phyloP scores from a whole-genome alignment of 2,329 filamentous ascomycete species.

The Myriosclerotinia scirpicola region DNA sequence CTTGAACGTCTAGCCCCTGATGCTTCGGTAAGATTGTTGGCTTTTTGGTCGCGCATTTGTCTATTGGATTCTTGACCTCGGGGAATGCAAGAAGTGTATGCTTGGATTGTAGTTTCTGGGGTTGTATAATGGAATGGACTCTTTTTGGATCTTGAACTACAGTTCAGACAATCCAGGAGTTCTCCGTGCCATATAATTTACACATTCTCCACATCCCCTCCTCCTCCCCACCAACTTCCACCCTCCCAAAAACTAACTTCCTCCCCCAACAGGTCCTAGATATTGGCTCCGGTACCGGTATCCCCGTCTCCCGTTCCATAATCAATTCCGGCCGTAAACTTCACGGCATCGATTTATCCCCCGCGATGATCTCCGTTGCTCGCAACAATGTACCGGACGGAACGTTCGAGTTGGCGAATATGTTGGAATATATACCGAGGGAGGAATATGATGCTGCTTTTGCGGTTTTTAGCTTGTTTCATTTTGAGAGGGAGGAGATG shows the following conservation, averaged over 20 bases:
- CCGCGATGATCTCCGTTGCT: neutral
- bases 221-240: neutral
- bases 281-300: neutral
- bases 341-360: neutral
- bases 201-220: neutral
- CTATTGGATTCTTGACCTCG: neutral
- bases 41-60: neutral
- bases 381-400: neutral
- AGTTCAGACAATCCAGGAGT: too few relatives aligned
- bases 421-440: neutral
- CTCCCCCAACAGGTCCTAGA: neutral
- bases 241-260: neutral
- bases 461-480: neutral
- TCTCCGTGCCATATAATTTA: neutral
- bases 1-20: neutral
- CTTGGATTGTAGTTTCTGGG: neutral
- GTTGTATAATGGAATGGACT: too few relatives aligned
- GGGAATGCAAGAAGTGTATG: neutral
- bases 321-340: neutral
- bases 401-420: neutral
- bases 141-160: too few relatives aligned
- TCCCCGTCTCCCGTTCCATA: neutral
- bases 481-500: neutral
- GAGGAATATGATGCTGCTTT: neutral
- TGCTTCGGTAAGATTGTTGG: neutral